Percentiles rank a stretch among this genome's conserved stretches.
Conservation (phyloP, 352 stramenopile genomes). For the Thraustochytrium sp. region DNA sequence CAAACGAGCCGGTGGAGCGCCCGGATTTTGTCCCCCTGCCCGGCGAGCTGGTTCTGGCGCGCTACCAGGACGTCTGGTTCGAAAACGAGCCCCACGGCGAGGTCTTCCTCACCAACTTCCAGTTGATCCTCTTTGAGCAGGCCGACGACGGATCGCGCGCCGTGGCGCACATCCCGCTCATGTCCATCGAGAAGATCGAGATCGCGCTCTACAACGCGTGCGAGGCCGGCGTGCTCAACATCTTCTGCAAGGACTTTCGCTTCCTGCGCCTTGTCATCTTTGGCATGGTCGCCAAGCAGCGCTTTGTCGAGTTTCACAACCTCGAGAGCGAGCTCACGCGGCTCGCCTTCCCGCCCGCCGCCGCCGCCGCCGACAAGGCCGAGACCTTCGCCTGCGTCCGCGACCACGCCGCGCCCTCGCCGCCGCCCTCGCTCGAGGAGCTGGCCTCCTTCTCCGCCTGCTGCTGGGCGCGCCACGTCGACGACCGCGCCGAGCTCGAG, state of each 20-base stretch:
- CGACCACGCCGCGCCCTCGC: background rate
- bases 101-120: conserved; percentile 22
- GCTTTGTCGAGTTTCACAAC: conserved; percentile 32
- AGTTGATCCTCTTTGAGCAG: background rate
- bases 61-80: conserved; percentile 15
- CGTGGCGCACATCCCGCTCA: background rate
- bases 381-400: conserved; percentile 5
- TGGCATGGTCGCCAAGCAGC: conserved; percentile 35
- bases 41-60: background rate
- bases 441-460: background rate
- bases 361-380: background rate
- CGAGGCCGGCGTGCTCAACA: conserved; percentile 35
- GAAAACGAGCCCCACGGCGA: background rate
- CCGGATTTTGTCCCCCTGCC: background rate
- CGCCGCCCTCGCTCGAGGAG: background rate
- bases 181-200: conserved; percentile 30
- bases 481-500: background rate
- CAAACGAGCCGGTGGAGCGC: background rate
- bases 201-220: conserved; percentile 4
- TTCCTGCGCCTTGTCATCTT: conserved; percentile 32
- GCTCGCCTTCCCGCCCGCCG: background rate
- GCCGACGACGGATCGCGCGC: background rate
- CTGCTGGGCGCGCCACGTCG: background rate
- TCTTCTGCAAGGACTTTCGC: conserved; percentile 40
- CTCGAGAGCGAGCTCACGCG: conserved; percentile 14